phyloP scores from a whole-genome alignment of 495 filamentous ascomycete genomes.

The Glarea lozoyensis region DNA sequence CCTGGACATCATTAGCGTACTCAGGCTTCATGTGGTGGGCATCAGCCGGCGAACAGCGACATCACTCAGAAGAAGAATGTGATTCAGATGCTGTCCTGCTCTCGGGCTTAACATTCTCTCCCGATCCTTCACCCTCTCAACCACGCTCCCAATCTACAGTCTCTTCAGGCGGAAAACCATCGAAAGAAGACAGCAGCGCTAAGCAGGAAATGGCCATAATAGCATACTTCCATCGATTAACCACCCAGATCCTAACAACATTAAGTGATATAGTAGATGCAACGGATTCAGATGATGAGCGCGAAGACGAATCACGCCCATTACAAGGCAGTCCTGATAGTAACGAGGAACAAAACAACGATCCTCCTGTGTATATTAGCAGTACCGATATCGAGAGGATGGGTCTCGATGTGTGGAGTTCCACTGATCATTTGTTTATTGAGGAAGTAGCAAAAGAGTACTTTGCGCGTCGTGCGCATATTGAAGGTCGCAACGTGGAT shows the following conservation, averaged over 20 bases:
- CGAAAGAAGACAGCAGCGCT: constrained; percentile 22
- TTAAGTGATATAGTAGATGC: constrained; percentile 60
- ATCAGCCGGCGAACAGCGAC: constrained; percentile 77
- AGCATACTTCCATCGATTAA: constrained; percentile 86
- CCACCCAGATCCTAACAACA: constrained; percentile 57
- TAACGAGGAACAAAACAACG: constrained; percentile 26
- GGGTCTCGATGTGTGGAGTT: constrained; percentile 85
- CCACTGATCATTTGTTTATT: constrained; percentile 64
- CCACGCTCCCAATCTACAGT: constrained; percentile 25
- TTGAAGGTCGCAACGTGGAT: constrained; percentile 64
- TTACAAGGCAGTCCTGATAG: constrained; percentile 17
- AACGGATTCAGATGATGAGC: constrained; percentile 33
- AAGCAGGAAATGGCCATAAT: constrained; percentile 64
- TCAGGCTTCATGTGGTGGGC: constrained; percentile 98
- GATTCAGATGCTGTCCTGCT: constrained; percentile 37
- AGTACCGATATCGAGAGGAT: constrained; percentile 67
- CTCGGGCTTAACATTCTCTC: constrained; percentile 29
- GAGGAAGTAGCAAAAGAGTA: constrained; percentile 57
- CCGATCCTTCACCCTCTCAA: constrained; percentile 18
- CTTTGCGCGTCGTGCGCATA: constrained; percentile 59
- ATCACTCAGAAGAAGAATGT: constrained; percentile 39
- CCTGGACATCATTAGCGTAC: constrained; percentile 88
- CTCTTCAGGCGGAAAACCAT: constrained; percentile 13
- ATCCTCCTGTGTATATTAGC: constrained; percentile 44
- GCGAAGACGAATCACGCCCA: constrained; percentile 18